Evolutionary conservation across 2,329 filamentous ascomycete genomes (phyloP).

Genomic region (Phaeophleospora eucalypticola): DNA sequence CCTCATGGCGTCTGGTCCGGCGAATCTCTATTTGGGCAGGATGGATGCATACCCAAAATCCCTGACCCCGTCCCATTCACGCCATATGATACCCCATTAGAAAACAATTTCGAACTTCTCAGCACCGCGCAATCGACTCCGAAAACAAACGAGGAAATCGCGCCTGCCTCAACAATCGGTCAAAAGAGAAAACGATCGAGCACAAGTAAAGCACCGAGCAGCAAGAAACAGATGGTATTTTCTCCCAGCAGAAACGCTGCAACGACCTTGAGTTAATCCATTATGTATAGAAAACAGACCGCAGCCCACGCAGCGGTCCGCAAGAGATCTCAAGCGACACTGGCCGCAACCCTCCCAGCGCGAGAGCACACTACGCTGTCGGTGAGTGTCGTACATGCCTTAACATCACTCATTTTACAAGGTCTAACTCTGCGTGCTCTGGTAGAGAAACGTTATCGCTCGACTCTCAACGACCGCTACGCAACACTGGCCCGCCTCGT

Average conservation of each 20-base stretch:
- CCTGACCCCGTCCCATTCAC: not conserved
- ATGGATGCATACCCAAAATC: not conserved
- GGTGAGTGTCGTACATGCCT: too few species aligned
- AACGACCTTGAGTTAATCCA: not conserved
- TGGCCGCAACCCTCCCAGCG: not conserved
- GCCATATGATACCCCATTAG: not conserved
- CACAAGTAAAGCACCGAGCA: not conserved
- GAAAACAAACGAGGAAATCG: not conserved
- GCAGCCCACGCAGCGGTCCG: slow-evolving; percentile 1
- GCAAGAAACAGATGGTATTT: not conserved
- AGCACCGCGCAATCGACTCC: not conserved
- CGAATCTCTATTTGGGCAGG: slow-evolving; percentile 2
- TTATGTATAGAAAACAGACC: not conserved
- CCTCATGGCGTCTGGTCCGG: not conserved
- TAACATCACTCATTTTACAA: too few species aligned
- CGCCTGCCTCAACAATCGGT: not conserved
- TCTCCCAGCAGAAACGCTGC: too few species aligned
- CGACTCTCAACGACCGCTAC: slow-evolving; percentile 17
- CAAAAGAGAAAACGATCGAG: slow-evolving; percentile 3
- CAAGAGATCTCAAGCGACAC: not conserved
- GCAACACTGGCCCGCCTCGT: slow-evolving; percentile 17
- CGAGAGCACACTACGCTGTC: slow-evolving; percentile 38
- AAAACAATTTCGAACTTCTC: not conserved
- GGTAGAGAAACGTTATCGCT: slow-evolving; percentile 29
- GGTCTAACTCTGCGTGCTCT: not conserved